phyloP scores from a whole-genome alignment of 2,329 filamentous ascomycete species.

The Triangularia setosa region DNA sequence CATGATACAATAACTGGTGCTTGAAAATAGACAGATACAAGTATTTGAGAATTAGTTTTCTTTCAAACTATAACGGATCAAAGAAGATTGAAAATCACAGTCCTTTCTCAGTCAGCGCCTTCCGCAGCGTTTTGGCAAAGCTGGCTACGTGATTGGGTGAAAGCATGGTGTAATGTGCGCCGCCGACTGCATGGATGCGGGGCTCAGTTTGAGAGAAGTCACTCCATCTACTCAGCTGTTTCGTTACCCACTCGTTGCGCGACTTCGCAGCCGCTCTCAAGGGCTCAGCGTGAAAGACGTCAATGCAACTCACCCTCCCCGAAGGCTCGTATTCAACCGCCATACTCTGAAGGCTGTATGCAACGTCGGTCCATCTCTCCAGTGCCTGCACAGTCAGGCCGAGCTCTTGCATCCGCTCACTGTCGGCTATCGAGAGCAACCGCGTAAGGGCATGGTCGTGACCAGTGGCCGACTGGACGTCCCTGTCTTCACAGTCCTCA shows the following conservation, averaged over 20 bases:
- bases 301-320: slow-evolving; percentile 35
- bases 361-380: slow-evolving; percentile 35
- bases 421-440: slow-evolving; percentile 7
- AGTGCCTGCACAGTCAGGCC: slow-evolving; percentile 29
- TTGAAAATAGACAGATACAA: too few relatives aligned
- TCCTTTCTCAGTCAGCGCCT: slow-evolving; percentile 12
- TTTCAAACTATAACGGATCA: too few relatives aligned
- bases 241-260: slow-evolving; percentile 31
- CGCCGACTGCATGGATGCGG: slow-evolving; percentile 34
- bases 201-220: slow-evolving; percentile 30
- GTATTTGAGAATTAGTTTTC: too few relatives aligned
- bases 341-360: slow-evolving; percentile 35
- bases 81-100: not conserved
- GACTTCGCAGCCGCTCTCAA: slow-evolving; percentile 28
- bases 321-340: slow-evolving; percentile 41
- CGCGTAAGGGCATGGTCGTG: not conserved
- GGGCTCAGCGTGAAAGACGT: slow-evolving; percentile 41
- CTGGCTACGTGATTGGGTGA: slow-evolving; percentile 32
- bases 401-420: slow-evolving; percentile 29
- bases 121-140: slow-evolving; percentile 28
- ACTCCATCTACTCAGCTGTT: slow-evolving; percentile 33
- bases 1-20: too few relatives aligned
- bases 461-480: slow-evolving; percentile 10
- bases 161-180: slow-evolving; percentile 40
- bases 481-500: slow-evolving; percentile 28